A percentile compares a stretch with the other conserved stretches of the same genome.
Evolutionary conservation across 169 alveolate species (phyloP).

Genomic region (Blepharisma undulans): DNA sequence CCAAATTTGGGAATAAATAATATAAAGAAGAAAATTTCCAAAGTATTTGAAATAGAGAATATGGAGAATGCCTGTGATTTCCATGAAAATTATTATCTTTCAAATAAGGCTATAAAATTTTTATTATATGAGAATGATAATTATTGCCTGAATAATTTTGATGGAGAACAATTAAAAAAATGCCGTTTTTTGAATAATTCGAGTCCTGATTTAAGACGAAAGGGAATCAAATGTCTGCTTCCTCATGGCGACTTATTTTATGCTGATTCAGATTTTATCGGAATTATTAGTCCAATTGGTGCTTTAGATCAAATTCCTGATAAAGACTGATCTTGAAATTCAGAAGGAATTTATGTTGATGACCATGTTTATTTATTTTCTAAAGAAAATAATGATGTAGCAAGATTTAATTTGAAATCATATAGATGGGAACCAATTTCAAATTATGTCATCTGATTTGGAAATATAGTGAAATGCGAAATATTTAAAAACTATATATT

Average conservation of each 20-base stretch:
- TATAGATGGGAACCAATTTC: background rate
- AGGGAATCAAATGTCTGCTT: background rate
- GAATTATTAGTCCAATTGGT: background rate
- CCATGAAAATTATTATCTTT: background rate
- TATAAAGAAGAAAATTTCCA: background rate
- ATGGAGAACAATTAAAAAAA: background rate
- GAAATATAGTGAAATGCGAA: background rate
- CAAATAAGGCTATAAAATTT: background rate
- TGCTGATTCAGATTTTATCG: background rate
- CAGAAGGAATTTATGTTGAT: background rate
- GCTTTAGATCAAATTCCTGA: background rate
- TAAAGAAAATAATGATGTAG: background rate
- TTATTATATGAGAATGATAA: background rate
- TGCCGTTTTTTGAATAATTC: background rate
- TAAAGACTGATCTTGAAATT: too few relatives aligned
- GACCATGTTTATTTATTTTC: background rate
- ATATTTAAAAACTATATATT: background rate
- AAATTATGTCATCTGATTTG: too few relatives aligned
- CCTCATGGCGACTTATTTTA: background rate
- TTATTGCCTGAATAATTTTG: background rate
- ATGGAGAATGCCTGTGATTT: background rate
- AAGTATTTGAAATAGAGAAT: background rate
- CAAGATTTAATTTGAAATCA: too few relatives aligned
- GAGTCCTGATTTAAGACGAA: background rate
- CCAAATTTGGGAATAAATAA: background rate